Evolutionary conservation across 1,139 yeast genomes (phyloP), one percentile per base, ranked within the genome.

Genomic region (Candida sp.): DNA sequence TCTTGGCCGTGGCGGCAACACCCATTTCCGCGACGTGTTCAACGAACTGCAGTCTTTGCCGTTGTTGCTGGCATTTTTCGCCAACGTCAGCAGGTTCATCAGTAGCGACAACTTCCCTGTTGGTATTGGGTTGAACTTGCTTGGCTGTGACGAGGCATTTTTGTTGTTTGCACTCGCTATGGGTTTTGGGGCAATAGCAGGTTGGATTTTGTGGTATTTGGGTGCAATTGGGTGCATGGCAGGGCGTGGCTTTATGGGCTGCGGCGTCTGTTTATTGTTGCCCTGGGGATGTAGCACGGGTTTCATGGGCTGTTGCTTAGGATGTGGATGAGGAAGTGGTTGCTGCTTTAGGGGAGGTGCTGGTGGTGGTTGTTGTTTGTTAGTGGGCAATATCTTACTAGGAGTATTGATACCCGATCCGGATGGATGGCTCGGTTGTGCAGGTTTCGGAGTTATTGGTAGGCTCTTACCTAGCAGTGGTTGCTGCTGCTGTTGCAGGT

Each of bases 1-100:
- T 49, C 86, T 73, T 2, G 88, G 88, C 49, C 88, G 67, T 2
- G 88, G 88, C 2, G 88, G 89, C 41, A 84, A 66, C 2, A 84
- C 85, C 89, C 89, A 84, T 56, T 78, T 76, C 54, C 80, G 81
- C 37, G 84, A 78, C 3, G 87, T 81, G 57, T 78, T 79, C 26
- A 56, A 57, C 76, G 73, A 68, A 39, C 68, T 62, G 4, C 70
- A 58, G 25, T 49, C 51, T 12, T 28, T 43, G 12, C 12, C 12
- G 22, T 23, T 23, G 31, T 25, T 37, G 23, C 9, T 11, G 25
- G 50, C 3, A 17, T 42, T 42, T 38, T 47, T 45, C 3, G 50
- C 39, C 31, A 49, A 46, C n/a, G 50, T 44, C 48, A 40, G 47
- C 30, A 30, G 44, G 27, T 49, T 54, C 52, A 55, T 53, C 54